These are phyloP conservation scores for Myriosclerotinia scirpicola DNA, from an alignment of 2,329 filamentous ascomycete species.

Conservation along the genomic window DNA sequence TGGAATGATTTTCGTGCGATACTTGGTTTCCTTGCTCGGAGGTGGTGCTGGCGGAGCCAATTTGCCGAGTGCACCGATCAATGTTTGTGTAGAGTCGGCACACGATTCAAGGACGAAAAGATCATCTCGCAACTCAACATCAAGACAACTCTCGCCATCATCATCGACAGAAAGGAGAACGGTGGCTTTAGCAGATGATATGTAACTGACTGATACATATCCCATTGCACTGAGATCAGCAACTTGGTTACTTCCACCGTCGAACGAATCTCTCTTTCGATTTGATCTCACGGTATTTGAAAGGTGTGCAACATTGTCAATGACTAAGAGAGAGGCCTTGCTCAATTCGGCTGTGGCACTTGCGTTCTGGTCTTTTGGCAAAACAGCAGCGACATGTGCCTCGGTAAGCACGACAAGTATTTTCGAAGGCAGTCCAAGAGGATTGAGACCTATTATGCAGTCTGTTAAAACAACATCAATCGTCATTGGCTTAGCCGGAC, in stretches of 20 bases:
- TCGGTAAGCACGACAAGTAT: slow-evolving; percentile 77
- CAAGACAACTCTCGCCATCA: slow-evolving; percentile 64
- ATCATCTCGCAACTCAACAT: slow-evolving; percentile 81
- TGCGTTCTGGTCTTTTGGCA: slow-evolving; percentile 65
- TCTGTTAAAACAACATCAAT: slow-evolving; percentile 77
- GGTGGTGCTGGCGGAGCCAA: slow-evolving; percentile 75
- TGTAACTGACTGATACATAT: slow-evolving; percentile 82
- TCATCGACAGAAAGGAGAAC: slow-evolving; percentile 58
- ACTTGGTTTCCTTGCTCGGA: slow-evolving; percentile 80
- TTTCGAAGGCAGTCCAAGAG: slow-evolving; percentile 72
- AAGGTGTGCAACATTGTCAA: slow-evolving; percentile 66
- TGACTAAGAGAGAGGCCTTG: slow-evolving; percentile 79
- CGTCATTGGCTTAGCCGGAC: slow-evolving; percentile 56
- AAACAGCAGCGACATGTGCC: slow-evolving; percentile 65
- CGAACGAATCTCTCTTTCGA: slow-evolving; percentile 37
- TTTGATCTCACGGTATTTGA: slow-evolving; percentile 20
- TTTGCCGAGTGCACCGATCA: slow-evolving; percentile 76
- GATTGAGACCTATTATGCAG: slow-evolving; percentile 82
- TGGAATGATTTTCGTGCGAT: slow-evolving; percentile 81
- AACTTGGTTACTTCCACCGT: slow-evolving; percentile 48
- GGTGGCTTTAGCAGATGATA: slow-evolving; percentile 74
- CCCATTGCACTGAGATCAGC: slow-evolving; percentile 62
- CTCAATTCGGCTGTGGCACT: slow-evolving; percentile 67
- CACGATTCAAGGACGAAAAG: slow-evolving; percentile 91
- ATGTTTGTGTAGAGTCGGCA: slow-evolving; percentile 92